Conservation (phyloP, 1,284 basidiomycete species). For the Rhodofomes roseus region DNA sequence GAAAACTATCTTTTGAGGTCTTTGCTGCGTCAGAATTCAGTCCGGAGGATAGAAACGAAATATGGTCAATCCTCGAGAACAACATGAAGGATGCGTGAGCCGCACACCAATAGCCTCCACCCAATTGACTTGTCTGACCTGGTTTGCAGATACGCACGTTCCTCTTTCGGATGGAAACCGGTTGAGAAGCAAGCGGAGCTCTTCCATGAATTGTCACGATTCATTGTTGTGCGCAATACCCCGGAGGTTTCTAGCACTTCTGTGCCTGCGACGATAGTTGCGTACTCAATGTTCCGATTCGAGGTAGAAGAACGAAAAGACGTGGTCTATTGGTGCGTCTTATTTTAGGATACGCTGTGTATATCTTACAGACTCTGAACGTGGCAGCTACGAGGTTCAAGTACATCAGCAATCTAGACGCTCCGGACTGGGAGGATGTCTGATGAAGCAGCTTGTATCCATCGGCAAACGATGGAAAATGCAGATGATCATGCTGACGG, state of each 20-base stretch:
- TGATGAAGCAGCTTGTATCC: constrained; percentile 45
- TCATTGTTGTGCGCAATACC: constrained; percentile 40
- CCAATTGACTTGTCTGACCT: background rate
- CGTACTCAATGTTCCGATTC: constrained; percentile 68
- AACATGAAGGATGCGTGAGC: constrained; percentile 56
- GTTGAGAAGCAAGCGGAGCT: constrained; percentile 52
- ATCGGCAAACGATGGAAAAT: constrained; percentile 54
- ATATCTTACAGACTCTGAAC: background rate
- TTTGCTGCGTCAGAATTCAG: constrained; percentile 36
- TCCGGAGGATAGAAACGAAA: constrained; percentile 32
- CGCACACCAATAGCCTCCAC: background rate
- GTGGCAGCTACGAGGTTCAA: constrained; percentile 69
- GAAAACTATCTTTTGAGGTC: constrained; percentile 15
- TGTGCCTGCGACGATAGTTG: constrained; percentile 30
- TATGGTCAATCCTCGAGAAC: constrained; percentile 52
- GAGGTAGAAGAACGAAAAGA: constrained; percentile 57
- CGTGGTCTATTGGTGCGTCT: constrained; percentile 64
- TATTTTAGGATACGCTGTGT: background rate
- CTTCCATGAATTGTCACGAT: constrained; percentile 57
- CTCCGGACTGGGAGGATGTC: constrained; percentile 51
- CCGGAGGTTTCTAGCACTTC: constrained; percentile 7
- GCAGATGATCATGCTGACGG: constrained; percentile 71
- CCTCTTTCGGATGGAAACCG: constrained; percentile 70
- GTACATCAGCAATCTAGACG: constrained; percentile 41
- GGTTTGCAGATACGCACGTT: constrained; percentile 41